Conservation (phyloP, 2,329 filamentous ascomycete genomes). For the Grosmannia serpens region DNA sequence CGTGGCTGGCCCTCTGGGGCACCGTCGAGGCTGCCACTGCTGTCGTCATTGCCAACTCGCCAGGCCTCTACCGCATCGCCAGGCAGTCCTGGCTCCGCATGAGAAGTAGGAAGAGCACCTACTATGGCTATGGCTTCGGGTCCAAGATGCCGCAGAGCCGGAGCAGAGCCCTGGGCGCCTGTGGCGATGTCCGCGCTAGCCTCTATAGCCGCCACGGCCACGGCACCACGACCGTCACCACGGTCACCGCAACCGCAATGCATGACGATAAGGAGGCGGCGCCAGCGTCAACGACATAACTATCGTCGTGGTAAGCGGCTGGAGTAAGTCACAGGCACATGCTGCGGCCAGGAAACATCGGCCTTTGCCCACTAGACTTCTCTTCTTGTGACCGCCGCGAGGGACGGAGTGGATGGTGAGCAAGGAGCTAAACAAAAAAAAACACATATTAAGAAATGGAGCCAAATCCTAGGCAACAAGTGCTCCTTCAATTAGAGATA, state of each 20-base stretch:
- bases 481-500: too few species aligned
- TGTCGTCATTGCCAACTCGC: neutral
- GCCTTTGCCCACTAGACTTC: too few species aligned
- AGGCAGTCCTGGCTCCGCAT: neutral
- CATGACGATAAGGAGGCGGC: neutral
- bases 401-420: too few species aligned
- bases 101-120: too few species aligned
- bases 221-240: neutral
- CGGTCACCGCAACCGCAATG: neutral
- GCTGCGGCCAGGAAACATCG: too few species aligned
- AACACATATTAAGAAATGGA: too few species aligned
- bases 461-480: too few species aligned
- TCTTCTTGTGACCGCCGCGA: too few species aligned
- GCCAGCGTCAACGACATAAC: too few species aligned
- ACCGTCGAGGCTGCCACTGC: neutral
- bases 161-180: neutral
- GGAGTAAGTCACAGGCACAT: too few species aligned
- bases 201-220: neutral
- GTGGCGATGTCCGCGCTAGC: neutral
- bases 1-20: neutral
- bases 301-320: too few species aligned
- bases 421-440: too few species aligned
- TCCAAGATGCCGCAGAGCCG: neutral
- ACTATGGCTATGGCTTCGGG: neutral
- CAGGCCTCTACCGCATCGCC: neutral